Evolutionary conservation across 768 basidiomycete species (phyloP).

Genomic region (Termitomyces sp.): DNA sequence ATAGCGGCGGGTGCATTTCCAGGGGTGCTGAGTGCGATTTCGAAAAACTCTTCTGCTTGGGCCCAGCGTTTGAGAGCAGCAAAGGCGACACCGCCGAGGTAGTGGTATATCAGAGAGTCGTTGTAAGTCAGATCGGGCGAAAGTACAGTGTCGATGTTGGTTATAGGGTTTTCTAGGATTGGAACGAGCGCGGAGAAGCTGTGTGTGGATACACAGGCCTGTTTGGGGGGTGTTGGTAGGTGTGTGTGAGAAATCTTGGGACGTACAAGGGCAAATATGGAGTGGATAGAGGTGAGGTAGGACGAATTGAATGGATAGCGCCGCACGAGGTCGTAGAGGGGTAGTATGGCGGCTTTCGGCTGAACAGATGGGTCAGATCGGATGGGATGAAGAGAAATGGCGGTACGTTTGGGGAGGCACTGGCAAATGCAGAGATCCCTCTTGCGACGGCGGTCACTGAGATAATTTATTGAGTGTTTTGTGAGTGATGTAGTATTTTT

Average conservation of each 20-base stretch:
- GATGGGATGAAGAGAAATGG: not conserved
- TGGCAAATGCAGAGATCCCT: slow-evolving; percentile 43
- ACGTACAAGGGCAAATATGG: slow-evolving; percentile 60
- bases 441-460: slow-evolving; percentile 65
- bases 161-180: slow-evolving; percentile 60
- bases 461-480: not conserved
- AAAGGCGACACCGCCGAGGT: slow-evolving; percentile 70
- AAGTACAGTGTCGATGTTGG: slow-evolving; percentile 48
- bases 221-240: slow-evolving; percentile 7
- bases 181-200: slow-evolving; percentile 57
- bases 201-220: slow-evolving; percentile 56
- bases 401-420: slow-evolving; percentile 34
- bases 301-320: slow-evolving; percentile 57
- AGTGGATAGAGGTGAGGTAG: slow-evolving; percentile 69
- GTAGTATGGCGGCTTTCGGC: slow-evolving; percentile 46
- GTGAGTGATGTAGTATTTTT: not conserved
- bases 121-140: slow-evolving; percentile 69
- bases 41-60: slow-evolving; percentile 74
- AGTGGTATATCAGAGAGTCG: slow-evolving; percentile 85
- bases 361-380: slow-evolving; percentile 10
- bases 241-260: not conserved
- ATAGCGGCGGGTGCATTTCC: slow-evolving; percentile 57
- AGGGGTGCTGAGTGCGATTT: slow-evolving; percentile 69
- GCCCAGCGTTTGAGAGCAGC: slow-evolving; percentile 62
- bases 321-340: slow-evolving; percentile 54